Base-by-base conservation (phyloP, 2,329 filamentous ascomycete genomes). In the Pseudocercospora pini-densiflorae region DNA sequence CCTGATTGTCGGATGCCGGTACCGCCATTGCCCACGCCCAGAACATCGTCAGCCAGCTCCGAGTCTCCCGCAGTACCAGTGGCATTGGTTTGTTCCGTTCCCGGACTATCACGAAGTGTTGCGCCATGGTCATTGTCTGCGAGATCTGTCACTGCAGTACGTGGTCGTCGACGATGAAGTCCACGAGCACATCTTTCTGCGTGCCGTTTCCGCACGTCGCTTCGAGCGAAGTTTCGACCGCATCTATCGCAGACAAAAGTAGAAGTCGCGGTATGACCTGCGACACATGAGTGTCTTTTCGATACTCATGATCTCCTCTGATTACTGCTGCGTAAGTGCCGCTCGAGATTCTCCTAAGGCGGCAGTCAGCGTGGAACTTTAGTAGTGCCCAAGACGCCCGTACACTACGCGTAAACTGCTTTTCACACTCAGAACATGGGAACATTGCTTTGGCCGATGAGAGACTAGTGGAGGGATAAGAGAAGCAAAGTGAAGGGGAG, bases 301-400 rank as follows among this genome's bases (percentile, higher is more conserved):
- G 19, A 21, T 31, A 5, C 16, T 16, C 5, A 55, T n/a, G 21
- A 16, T 24, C 5, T 16, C 21, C 23, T n/a, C 9, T 31, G 7
- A 55, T 55, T 61, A 61, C 59, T 47, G 43, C 36, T 49, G 59
- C 59, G 59, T 49, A 49, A 40, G 29, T 61, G 59, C 12, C 59
- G 59, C n/a, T 61, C 59, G 43, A 61, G 59, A 29, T 61, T 61
- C 43, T 61, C 59, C 59, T 49, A 31, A 14, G 19, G 12, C 7
- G 5, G 33, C 19, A 1, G 55, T 59, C 31, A 59, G 55, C 55
- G 55, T 36, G 16, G 55, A 59, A 29, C 24, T 2, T 5, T 40
- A 12, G 31, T 2, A 31, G 55, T 40, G 19, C 12, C 19, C 7
- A 9, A 12, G n/a, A 45, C 12, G 24, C 6, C 55, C 29, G 9